Base-by-base conservation (phyloP, 257 asterid species). In the Ophiorrhiza pumila region DNA sequence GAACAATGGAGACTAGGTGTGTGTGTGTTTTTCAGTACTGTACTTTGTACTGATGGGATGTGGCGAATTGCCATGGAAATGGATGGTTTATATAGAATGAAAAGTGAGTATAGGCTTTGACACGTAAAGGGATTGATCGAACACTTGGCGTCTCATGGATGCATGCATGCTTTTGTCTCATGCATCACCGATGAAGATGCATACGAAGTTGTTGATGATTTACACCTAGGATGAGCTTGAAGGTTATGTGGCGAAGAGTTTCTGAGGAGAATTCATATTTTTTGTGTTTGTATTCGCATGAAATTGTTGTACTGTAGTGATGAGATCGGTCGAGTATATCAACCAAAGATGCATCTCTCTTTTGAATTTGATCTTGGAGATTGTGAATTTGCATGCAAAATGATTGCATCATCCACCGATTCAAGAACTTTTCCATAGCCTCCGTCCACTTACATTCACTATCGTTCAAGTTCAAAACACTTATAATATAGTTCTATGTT, bases 81-180 rank as follows among this genome's bases (percentile, higher is more conserved):
- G 14, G 50, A 29, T 11, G 61, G 66, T 81, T 79, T 87, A 77
- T 82, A 87, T 78, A 66, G 60, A 29, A 17, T 6, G 20, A 8
- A 34, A 46, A 5, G n/a, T 58, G 49, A 37, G 61, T 53, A 39
- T 71, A 2, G 68, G 69, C 53, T 3, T 74, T 35, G 92, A 85
- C 92, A 89, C 95, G 89, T 83, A 79, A 39, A 63, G 55, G 80
- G 63, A 70, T 27, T 61, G 4, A 71, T 17, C 35, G 49, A 83
- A 78, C 88, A 84, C 73, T 69, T 80, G 86, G 77, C 83, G 53
- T 20, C 18, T 50, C 57, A 27, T 29, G n/a, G n/a, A n/a, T n/a
- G n/a, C n/a, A n/a, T n/a, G 76, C 14, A 25, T 58, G 56, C 7
- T 34, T 7, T 61, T 70, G 17, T 53, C 15, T 42, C 39, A 9